Conservation (phyloP, 441 rosid species). For the Gossypium trilobum region DNA sequence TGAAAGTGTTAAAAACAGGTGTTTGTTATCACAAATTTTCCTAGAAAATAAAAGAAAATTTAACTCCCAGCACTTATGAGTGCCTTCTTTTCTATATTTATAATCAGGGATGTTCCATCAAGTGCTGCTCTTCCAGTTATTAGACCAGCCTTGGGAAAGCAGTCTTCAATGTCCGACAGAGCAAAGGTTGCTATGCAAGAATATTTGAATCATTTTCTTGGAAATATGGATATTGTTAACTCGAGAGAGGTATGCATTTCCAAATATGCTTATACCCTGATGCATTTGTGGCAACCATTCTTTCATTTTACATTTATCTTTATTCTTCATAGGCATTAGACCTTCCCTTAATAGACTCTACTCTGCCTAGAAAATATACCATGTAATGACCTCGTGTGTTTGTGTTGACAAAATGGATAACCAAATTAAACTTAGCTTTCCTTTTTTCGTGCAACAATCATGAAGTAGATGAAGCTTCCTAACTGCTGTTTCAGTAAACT, state of each 20-base stretch:
- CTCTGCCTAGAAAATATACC: not conserved
- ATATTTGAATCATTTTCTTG: conserved; percentile 85
- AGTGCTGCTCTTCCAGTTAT: conserved; percentile 91
- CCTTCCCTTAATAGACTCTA: not conserved
- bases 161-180: conserved; percentile 77
- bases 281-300: not conserved
- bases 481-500: not conserved
- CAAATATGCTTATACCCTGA: not conserved
- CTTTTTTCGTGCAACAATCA: not conserved
- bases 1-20: conserved; percentile 78
- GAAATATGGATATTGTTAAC: conserved; percentile 89
- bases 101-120: conserved; percentile 93
- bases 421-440: not conserved
- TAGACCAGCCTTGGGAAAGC: conserved; percentile 88
- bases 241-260: conserved; percentile 70
- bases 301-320: not conserved
- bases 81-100: conserved; percentile 18
- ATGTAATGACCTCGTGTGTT: not conserved
- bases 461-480: not conserved
- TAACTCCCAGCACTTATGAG: conserved; percentile 24
- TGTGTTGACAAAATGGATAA: not conserved
- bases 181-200: conserved; percentile 97
- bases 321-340: not conserved
- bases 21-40: conserved; percentile 14
- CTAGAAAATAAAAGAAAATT: not conserved